Evolutionary conservation across 495 filamentous ascomycete genomes (phyloP), one percentile per base, ranked within the genome.

Genomic region (Annulohypoxylon nitens): DNA sequence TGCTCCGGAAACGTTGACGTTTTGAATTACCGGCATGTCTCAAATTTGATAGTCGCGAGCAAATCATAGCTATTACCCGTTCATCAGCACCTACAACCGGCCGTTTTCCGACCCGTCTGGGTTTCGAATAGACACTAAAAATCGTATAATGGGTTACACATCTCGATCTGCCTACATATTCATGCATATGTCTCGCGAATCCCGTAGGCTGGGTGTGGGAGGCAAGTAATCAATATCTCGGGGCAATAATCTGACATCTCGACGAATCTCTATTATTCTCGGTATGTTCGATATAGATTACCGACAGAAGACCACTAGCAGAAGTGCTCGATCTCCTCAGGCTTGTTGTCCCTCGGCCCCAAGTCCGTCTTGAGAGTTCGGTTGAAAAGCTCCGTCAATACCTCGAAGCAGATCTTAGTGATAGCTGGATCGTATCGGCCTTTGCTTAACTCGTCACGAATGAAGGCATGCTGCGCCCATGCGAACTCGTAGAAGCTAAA

Each of bases 401-500:
- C 93, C 86, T 95, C 91, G 77, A 97, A 97, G 81, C 95, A 97
- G n/a, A 93, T 87, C 78, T 93, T 93, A 10, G 89, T 89, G 61
- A 98, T 88, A 2, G 90, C 92, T 0, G 95, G 93, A 73, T 98
- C 95, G 74, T 97, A 98, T 11, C 95, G 87, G 4, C 94, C 94
- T 83, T 97, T 98, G 77, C 91, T 94, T 51, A 95, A 84, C 81
- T 98, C 95, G 76, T 97, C 95, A n/a, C 95, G 88, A 76, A 98
- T 97, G 75, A 98, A 98, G 0, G 94, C 93, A 84, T 97, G 95
- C 78, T 98, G 95, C 20, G 95, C 93, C 88, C 93, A 94, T 16
- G 95, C 92, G 66, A 91, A 87, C 79, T 98, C 95, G 80, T 97
- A 95, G 74, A 91, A 97, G 77, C 90, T 90, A 75, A 96, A 97